Evolutionary conservation across 2,329 filamentous ascomycete species (phyloP).

Genomic region (Westerdykella aurantiaca): DNA sequence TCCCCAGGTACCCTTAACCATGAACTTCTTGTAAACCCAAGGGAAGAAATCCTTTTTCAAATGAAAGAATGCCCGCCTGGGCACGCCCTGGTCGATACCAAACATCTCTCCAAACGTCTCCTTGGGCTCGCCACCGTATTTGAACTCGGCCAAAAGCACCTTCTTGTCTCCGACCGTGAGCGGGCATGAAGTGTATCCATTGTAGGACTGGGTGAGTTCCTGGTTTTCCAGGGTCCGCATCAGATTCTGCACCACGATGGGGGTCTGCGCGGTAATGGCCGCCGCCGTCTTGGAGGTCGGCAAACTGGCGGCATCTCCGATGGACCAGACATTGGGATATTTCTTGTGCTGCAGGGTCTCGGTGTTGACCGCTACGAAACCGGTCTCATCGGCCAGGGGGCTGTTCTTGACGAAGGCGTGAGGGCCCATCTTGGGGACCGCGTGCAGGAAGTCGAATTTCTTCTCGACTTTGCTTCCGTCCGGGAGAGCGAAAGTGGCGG

Average conservation of each 20-base stretch:
- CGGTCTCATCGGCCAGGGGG: slow-evolving; percentile 30
- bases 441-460: slow-evolving; percentile 37
- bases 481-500: slow-evolving; percentile 28
- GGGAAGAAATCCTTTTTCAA: slow-evolving; percentile 64
- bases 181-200: slow-evolving; percentile 39
- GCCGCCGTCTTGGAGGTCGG: slow-evolving; percentile 39
- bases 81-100: slow-evolving; percentile 53
- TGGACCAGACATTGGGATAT: slow-evolving; percentile 37
- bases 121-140: slow-evolving; percentile 57
- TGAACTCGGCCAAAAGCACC: slow-evolving; percentile 60
- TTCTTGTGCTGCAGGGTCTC: slow-evolving; percentile 34
- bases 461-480: slow-evolving; percentile 23
- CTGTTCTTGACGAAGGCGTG: slow-evolving; percentile 35
- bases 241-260: slow-evolving; percentile 34
- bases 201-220: slow-evolving; percentile 21
- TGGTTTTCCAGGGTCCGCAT: slow-evolving; percentile 24
- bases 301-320: slow-evolving; percentile 34
- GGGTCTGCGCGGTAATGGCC: slow-evolving; percentile 35
- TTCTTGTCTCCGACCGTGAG: slow-evolving; percentile 50
- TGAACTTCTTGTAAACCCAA: slow-evolving; percentile 57
- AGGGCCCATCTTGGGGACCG: slow-evolving; percentile 35
- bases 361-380: slow-evolving; percentile 35
- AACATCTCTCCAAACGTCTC: slow-evolving; percentile 54
- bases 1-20: slow-evolving; percentile 59
- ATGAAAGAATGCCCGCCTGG: slow-evolving; percentile 55